Conservation (phyloP, 2,329 filamentous ascomycete genomes). For the Pseudogymnoascus sp. region DNA sequence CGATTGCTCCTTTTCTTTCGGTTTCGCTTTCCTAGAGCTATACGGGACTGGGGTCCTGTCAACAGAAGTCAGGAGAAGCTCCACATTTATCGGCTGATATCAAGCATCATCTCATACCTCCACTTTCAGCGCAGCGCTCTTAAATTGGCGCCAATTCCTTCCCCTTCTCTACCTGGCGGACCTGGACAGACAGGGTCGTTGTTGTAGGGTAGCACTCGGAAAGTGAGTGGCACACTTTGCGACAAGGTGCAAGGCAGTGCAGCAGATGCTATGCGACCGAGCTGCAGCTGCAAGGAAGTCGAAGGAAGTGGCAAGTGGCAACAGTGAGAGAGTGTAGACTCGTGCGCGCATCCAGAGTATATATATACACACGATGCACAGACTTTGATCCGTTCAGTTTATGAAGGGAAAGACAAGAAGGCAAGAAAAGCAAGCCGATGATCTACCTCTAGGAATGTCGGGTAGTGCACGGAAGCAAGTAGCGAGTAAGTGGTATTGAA, state of each 20-base stretch:
- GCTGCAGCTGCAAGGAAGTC: not conserved
- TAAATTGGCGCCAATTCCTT: not conserved
- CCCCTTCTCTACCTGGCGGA: not conserved
- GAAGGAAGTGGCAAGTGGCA: not conserved
- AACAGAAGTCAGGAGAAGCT: slow-evolving; percentile 2
- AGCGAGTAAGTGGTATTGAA: not conserved
- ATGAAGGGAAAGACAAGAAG: not conserved
- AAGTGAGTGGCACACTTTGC: not conserved
- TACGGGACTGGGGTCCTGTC: not conserved
- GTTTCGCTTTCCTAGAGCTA: not conserved
- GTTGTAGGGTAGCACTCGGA: not conserved
- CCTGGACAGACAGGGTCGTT: not conserved
- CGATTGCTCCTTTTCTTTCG: not conserved
- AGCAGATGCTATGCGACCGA: not conserved
- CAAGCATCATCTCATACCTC: slow-evolving; percentile 5
- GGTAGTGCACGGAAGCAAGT: not conserved
- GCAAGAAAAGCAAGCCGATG: not conserved
- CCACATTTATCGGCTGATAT: slow-evolving; percentile 1
- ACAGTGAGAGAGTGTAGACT: not conserved
- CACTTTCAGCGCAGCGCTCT: slow-evolving; percentile 1
- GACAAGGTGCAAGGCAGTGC: not conserved
- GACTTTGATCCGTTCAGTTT: not conserved
- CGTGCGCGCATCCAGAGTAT: not conserved
- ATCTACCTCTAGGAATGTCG: not conserved
- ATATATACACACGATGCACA: not conserved